Evolutionary conservation across 2,329 filamentous ascomycete species (phyloP).

Genomic region (Chaetomium olivaceum): DNA sequence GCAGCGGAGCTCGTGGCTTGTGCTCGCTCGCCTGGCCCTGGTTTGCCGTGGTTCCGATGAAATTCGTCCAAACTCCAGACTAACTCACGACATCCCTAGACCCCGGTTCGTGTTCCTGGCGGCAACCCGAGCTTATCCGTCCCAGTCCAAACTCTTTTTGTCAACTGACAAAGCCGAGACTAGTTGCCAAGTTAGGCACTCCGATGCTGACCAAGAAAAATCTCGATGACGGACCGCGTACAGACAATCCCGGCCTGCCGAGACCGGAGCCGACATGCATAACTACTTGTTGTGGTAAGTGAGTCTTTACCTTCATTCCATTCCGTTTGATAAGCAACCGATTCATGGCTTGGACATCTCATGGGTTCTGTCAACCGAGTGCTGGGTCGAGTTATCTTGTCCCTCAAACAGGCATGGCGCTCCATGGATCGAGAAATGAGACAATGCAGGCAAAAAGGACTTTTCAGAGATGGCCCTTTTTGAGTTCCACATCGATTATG

Average conservation of each 20-base stretch:
- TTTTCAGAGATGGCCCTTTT: constrained; percentile 13
- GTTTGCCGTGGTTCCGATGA: constrained; percentile 29
- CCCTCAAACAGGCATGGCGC: constrained; percentile 20
- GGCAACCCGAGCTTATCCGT: constrained; percentile 9
- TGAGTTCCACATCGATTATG: constrained; percentile 12
- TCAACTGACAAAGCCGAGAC: constrained; percentile 16
- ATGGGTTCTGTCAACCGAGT: constrained; percentile 11
- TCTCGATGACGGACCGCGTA: constrained; percentile 11
- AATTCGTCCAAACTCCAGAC: constrained; percentile 4
- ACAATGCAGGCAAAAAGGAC: constrained; percentile 15
- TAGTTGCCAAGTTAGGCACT: constrained; percentile 16
- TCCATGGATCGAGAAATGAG: constrained; percentile 15
- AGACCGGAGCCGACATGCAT: constrained; percentile 4
- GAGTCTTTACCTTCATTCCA: not conserved
- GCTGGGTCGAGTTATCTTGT: constrained; percentile 8
- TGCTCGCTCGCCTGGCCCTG: constrained; percentile 23
- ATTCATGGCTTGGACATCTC: constrained; percentile 7
- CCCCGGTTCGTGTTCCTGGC: constrained; percentile 10
- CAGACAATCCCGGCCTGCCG: constrained; percentile 18
- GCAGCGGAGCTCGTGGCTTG: not conserved
- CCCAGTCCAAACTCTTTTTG: constrained; percentile 23
- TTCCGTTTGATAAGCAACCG: constrained; percentile 8
- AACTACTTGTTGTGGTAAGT: not conserved
- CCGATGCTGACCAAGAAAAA: constrained; percentile 7
- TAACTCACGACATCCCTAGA: not conserved